Evolutionary conservation across 1,284 basidiomycete genomes (phyloP).

Genomic region (Cystobasidiaceae sp.): DNA sequence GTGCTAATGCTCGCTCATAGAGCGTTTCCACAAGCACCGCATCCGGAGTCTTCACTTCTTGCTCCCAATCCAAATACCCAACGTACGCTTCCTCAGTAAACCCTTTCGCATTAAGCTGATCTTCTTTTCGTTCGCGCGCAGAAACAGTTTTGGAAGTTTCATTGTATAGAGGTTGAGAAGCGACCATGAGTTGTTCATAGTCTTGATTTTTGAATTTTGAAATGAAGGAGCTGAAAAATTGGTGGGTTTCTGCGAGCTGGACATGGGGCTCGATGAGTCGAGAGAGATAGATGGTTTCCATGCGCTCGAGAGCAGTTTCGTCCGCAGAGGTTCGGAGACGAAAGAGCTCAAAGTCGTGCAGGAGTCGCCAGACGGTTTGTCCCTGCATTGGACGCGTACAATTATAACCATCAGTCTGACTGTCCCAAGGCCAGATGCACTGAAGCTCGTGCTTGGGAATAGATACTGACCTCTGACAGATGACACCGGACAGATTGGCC

Average conservation of each 20-base stretch:
- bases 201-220: conserved; percentile 66
- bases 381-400: no score
- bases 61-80: conserved; percentile 61
- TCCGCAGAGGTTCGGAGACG: neutral
- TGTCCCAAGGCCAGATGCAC: no score
- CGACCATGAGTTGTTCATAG: conserved; percentile 69
- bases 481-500: conserved; percentile 21
- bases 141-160: conserved; percentile 27
- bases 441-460: no score
- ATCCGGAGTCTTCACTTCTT: conserved; percentile 60
- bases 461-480: conserved; percentile 5
- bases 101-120: conserved; percentile 20
- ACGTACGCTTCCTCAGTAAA: conserved; percentile 51
- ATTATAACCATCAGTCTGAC: no score
- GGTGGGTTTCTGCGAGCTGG: conserved; percentile 65
- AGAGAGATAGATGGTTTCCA: conserved; percentile 53
- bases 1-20: no score
- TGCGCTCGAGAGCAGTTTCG: neutral
- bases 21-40: no score
- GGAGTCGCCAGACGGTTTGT: conserved; percentile 9
- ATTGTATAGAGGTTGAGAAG: conserved; percentile 58
- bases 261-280: conserved; percentile 64
- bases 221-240: conserved; percentile 79
- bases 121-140: conserved; percentile 34
- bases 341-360: conserved; percentile 53